Evolutionary conservation across 2,329 filamentous ascomycete genomes (phyloP), one percentile per base, ranked within the genome.

Genomic region (Stromatinia cepivora): DNA sequence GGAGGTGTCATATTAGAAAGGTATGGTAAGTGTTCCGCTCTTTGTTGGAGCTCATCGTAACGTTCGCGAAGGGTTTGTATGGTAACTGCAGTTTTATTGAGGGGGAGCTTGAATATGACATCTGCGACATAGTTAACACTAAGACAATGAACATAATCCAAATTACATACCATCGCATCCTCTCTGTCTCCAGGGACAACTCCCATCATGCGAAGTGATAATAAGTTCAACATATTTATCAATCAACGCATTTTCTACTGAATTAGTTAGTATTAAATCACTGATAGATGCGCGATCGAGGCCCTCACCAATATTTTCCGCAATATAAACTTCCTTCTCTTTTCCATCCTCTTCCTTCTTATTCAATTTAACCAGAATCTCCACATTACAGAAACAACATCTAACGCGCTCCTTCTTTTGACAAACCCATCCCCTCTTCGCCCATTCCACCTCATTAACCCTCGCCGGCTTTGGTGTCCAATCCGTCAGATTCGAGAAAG

Each of bases 381-480:
- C 92, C 75, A 91, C 90, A 77, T 90, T 90, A 77, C 95, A 99
- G 3, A 94, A 88, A 53, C 91, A 89, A 78, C 95, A 99, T 25
- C 89, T 88, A 22, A 98, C 92, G 5, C 91, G 91, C 80, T 97
- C 93, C 73, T 89, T 88, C 75, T 90, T 90, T 58, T 91, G 88
- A 76, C 94, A 97, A 5, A 90, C 85, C 94, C 95, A 99, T 0
- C 94, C 94, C 70, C 92, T 84, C 82, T 94, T 97, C 0, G 94
- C 94, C 95, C 95, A 99, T 79, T 93, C 91, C 10, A 97, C 89
- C 80, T 98, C 95, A 77, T 88, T 93, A 75, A 98, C 89, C 46
- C 84, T 85, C 66, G 94, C 87, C 0, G 95, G 94, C 79, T 98
- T 98, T 0, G 92, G 91, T n/a, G 92, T 91, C 94, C 94, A 99